Evolutionary conservation across 768 basidiomycete species (phyloP).

Genomic region (Sarcodon aspratus): DNA sequence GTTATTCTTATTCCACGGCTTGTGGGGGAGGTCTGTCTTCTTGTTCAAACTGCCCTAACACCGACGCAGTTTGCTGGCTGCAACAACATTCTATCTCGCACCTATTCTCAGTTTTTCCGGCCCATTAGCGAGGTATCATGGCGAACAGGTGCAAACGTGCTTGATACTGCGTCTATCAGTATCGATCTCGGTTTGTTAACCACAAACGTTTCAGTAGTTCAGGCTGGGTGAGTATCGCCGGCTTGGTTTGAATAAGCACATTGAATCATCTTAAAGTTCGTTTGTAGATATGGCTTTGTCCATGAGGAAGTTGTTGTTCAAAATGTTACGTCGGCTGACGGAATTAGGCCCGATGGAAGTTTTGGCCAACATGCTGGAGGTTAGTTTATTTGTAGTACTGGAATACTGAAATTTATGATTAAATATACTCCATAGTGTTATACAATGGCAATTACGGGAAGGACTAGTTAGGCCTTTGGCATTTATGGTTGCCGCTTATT

Average conservation of each 20-base stretch:
- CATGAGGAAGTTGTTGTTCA: slow-evolving; percentile 43
- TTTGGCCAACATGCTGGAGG: slow-evolving; percentile 43
- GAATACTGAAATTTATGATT: slow-evolving; percentile 27
- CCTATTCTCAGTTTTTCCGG: slow-evolving; percentile 35
- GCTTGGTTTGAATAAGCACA: slow-evolving; percentile 25
- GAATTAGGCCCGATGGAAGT: slow-evolving; percentile 37
- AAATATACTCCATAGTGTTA: slow-evolving; percentile 2
- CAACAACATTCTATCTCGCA: slow-evolving; percentile 34
- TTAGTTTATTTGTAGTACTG: slow-evolving; percentile 11
- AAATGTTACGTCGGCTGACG: slow-evolving; percentile 39
- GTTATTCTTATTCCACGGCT: slow-evolving; percentile 50
- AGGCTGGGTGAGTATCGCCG: slow-evolving; percentile 13
- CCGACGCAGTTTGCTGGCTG: slow-evolving; percentile 31
- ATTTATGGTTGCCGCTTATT: not conserved
- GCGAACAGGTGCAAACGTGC: slow-evolving; percentile 52
- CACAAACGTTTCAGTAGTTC: slow-evolving; percentile 11
- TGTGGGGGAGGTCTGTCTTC: slow-evolving; percentile 43
- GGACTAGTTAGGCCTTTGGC: slow-evolving; percentile 18
- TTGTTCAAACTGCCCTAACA: slow-evolving; percentile 38
- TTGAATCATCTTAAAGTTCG: not conserved
- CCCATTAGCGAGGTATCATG: slow-evolving; percentile 32
- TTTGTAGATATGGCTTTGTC: slow-evolving; percentile 10
- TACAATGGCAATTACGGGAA: slow-evolving; percentile 56
- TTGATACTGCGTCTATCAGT: slow-evolving; percentile 55
- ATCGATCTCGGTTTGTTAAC: slow-evolving; percentile 34